These are phyloP conservation scores for Jamesozyma jinghongensis DNA, from an alignment of 805 yeast species.

Conservation along the genomic window DNA sequence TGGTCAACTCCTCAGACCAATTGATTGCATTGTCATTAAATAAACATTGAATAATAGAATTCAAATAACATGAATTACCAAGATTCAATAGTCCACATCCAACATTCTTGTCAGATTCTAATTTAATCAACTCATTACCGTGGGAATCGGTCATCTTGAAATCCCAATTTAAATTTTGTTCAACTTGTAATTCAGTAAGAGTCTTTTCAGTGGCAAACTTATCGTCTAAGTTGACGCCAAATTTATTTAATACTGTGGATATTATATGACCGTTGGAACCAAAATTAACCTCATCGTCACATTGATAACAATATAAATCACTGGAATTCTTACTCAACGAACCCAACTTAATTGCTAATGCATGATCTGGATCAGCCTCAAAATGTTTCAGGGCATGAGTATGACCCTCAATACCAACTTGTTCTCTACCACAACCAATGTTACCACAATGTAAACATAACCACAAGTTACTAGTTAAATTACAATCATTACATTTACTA, in stretches of 20 bases:
- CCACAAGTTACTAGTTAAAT: slow-evolving; percentile 75
- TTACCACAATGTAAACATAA: slow-evolving; percentile 83
- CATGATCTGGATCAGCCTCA: slow-evolving; percentile 46
- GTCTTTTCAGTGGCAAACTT: slow-evolving; percentile 75
- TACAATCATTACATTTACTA: slow-evolving; percentile 47
- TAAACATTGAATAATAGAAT: slow-evolving; percentile 69
- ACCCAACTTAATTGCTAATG: slow-evolving; percentile 85
- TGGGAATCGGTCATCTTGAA: slow-evolving; percentile 66
- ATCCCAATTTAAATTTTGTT: slow-evolving; percentile 90
- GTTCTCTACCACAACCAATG: slow-evolving; percentile 92
- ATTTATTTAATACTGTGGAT: slow-evolving; percentile 37
- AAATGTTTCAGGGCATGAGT: slow-evolving; percentile 80
- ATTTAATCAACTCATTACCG: slow-evolving; percentile 55
- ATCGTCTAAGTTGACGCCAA: slow-evolving; percentile 54
- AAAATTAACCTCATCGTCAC: slow-evolving; percentile 83
- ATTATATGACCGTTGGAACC: slow-evolving; percentile 33
- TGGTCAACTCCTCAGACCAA: slow-evolving; percentile 27
- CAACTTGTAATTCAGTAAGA: slow-evolving; percentile 80
- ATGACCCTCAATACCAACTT: slow-evolving; percentile 90
- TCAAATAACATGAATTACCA: slow-evolving; percentile 89
- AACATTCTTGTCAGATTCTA: slow-evolving; percentile 32
- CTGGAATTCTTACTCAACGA: slow-evolving; percentile 64
- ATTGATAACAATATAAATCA: slow-evolving; percentile 81
- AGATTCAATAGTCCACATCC: slow-evolving; percentile 83
- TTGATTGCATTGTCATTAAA: slow-evolving; percentile 35